These are phyloP conservation scores for Priceomyces castillae DNA, from an alignment of 805 yeast species.

Conservation along the genomic window DNA sequence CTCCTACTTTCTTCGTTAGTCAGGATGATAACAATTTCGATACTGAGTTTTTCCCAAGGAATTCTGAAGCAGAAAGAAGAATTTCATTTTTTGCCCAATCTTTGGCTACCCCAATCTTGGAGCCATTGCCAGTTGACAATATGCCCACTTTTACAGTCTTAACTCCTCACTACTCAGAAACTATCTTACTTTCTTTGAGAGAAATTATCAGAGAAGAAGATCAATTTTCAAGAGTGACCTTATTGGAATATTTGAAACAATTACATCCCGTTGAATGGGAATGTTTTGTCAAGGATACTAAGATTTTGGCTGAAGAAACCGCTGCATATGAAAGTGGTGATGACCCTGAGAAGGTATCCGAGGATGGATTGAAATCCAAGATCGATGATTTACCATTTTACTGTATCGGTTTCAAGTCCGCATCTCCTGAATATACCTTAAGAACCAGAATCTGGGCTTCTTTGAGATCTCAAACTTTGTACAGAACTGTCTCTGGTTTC, in stretches of 20 bases:
- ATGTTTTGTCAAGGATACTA: constrained; percentile 56
- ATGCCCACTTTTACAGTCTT: constrained; percentile 98
- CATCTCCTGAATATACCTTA: constrained; percentile 47
- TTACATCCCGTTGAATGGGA: constrained; percentile 57
- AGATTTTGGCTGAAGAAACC: constrained; percentile 50
- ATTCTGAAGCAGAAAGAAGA: constrained; percentile 99
- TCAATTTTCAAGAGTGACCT: constrained; percentile 53
- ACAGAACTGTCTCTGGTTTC: constrained; percentile 47
- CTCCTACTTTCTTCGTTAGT: constrained; percentile 97
- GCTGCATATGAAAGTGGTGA: constrained; percentile 55
- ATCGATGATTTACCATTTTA: constrained; percentile 45
- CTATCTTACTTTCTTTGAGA: constrained; percentile 68
- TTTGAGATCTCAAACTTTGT: constrained; percentile 45
- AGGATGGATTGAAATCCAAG: constrained; percentile 34
- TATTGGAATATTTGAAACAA: constrained; percentile 54
- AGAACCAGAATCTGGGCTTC: constrained; percentile 50
- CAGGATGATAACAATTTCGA: constrained; percentile 95
- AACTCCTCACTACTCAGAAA: constrained; percentile 85
- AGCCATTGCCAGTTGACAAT: constrained; percentile 98
- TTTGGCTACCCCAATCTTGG: constrained; percentile 96
- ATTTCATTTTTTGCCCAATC: constrained; percentile 99
- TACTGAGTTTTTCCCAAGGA: constrained; percentile 94
- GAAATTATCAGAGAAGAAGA: constrained; percentile 78
- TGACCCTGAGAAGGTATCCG: constrained; percentile 30
- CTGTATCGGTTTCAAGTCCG: constrained; percentile 47